Evolutionary conservation across 2,329 filamentous ascomycete species (phyloP).

Genomic region (Ophiostoma tasmaniense): DNA sequence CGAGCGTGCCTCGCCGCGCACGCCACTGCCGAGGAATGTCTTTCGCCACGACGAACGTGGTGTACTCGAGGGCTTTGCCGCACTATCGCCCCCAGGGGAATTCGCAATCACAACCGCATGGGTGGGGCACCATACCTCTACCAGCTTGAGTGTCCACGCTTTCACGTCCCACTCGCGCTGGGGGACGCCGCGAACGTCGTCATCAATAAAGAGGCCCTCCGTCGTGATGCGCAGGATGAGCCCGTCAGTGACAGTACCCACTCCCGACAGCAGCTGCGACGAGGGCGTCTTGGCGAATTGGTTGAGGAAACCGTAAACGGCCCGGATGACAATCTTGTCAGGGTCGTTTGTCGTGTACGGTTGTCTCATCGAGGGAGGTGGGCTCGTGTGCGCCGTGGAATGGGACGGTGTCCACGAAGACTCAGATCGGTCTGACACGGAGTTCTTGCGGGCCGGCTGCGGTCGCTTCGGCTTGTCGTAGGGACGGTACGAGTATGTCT

Average conservation of each 20-base stretch:
- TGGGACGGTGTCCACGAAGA: constrained; percentile 79
- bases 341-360: constrained; percentile 84
- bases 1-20: constrained; percentile 39
- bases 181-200: constrained; percentile 82
- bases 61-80: constrained; percentile 31
- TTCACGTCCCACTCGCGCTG: constrained; percentile 98
- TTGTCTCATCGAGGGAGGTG: constrained; percentile 67
- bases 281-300: constrained; percentile 79
- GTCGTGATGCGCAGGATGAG: constrained; percentile 86
- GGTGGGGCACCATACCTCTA: constrained; percentile 77
- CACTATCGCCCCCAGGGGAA: constrained; percentile 31
- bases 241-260: constrained; percentile 80
- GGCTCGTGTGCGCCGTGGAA: constrained; percentile 74
- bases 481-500: constrained; percentile 64
- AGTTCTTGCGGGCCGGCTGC: constrained; percentile 43
- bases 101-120: constrained; percentile 45
- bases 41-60: constrained; percentile 41
- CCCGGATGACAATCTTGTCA: constrained; percentile 91
- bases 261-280: constrained; percentile 80
- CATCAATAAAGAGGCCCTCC: constrained; percentile 93
- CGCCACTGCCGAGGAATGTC: constrained; percentile 30
- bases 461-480: constrained; percentile 61
- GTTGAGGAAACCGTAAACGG: constrained; percentile 88
- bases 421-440: constrained; percentile 68
- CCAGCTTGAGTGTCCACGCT: constrained; percentile 88